Evolutionary conservation across 2,329 filamentous ascomycete species (phyloP), one percentile per base, ranked within the genome.

Genomic region (Aspergillus eucalypticola): DNA sequence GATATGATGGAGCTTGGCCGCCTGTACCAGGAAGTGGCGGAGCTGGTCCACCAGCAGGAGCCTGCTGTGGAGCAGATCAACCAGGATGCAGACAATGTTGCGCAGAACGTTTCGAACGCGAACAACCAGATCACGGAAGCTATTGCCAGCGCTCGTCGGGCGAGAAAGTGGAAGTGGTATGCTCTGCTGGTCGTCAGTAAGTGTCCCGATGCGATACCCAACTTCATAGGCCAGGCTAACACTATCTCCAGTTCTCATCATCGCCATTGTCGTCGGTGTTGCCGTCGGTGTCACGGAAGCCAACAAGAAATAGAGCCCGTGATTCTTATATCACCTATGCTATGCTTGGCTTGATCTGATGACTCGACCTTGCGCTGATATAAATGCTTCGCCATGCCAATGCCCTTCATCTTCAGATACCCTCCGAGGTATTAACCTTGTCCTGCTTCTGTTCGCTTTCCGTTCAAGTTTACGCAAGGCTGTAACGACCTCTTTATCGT

Each of bases 131-230:
- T 98, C 61, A 87, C 84, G 41, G 85, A 85, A n/a, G 93, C 93
- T 11, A 90, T 96, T 64, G 83, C 84, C 62, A 96, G 91, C 67
- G 94, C 94, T 8, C 84, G 89, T 74, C 86, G 87, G 68, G 91
- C 90, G 54, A 85, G 91, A 68, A 91, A 88, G 81, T 96, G 96
- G 92, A 97, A 97, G 90, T 97, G 92, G 93, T 93, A 90, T 75
- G 96, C 92, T 82, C 79, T 96, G 67, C 88, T 89, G 70, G 91
- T 97, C 71, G 80, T 83, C 68, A 79, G 81, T 84, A 74, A 78
- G 84, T 86, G 67, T 44, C 19, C 38, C 35, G 8, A 35, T n/a
- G n/a, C 29, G 13, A 39, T 5, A n/a, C 11, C 46, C 23, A 1
- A 1, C n/a, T 32, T n/a, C 11, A n/a, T 32, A 21, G 25, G 13